Percentiles rank a stretch among this genome's conserved stretches.
phyloP scores from a whole-genome alignment of 2,329 filamentous ascomycete genomes.

The Sordariomycetes sp. region DNA sequence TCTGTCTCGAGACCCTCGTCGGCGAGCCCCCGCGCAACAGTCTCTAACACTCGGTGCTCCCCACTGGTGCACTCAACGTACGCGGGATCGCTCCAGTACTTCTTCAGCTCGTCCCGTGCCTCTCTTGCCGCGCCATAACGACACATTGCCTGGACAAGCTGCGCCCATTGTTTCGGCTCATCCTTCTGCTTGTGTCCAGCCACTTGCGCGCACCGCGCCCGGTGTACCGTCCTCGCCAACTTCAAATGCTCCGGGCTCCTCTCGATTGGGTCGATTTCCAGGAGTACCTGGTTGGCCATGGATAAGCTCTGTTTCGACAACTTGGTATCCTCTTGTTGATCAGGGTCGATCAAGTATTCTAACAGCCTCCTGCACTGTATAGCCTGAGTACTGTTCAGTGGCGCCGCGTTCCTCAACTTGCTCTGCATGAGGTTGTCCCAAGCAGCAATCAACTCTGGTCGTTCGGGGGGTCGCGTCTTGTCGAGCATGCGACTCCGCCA shows the following conservation, averaged over 20 bases:
- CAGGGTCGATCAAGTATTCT: conserved; percentile 41
- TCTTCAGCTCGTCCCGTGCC: conserved; percentile 34
- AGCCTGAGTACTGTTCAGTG: conserved; percentile 59
- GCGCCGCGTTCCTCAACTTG: conserved; percentile 35
- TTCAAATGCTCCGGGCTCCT: conserved; percentile 34
- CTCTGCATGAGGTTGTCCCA: conserved; percentile 54
- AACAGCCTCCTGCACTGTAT: conserved; percentile 46
- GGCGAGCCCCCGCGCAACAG: conserved; percentile 46
- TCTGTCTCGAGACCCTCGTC: conserved; percentile 48
- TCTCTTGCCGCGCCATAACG: conserved; percentile 45
- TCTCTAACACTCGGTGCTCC: conserved; percentile 14
- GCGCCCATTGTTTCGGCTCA: conserved; percentile 16
- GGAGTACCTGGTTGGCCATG: conserved; percentile 33
- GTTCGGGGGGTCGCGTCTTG: conserved; percentile 53
- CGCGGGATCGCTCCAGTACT: conserved; percentile 16
- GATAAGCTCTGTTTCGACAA: conserved; percentile 31
- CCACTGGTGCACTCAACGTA: conserved; percentile 10
- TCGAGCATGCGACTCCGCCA: conserved; percentile 55
- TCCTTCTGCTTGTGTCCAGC: conserved; percentile 10
- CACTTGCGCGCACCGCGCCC: conserved; percentile 11
- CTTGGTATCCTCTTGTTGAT: conserved; percentile 19
- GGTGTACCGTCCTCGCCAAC: conserved; percentile 35
- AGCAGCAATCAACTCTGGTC: conserved; percentile 54
- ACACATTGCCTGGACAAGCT: conserved; percentile 32
- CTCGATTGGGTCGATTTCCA: conserved; percentile 30